Evolutionary conservation across 441 rosid genomes (phyloP).

Genomic region (Aquilaria agallochum): DNA sequence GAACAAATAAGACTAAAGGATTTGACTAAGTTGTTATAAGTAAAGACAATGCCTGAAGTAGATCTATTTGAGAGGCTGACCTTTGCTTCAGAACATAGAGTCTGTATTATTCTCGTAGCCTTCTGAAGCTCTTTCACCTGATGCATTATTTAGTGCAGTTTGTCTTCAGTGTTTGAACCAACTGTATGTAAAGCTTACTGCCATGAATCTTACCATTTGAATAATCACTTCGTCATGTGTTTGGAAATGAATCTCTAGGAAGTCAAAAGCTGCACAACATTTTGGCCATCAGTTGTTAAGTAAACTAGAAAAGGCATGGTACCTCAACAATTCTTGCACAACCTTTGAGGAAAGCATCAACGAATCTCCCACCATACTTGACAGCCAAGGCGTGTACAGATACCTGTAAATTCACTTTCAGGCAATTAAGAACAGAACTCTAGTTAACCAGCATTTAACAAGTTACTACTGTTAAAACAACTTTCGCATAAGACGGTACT

Average conservation of each 20-base stretch:
- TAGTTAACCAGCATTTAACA: not conserved
- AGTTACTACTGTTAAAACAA: slow-evolving; percentile 5
- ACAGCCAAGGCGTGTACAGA: slow-evolving; percentile 72
- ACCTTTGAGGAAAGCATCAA: slow-evolving; percentile 82
- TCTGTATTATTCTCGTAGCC: slow-evolving; percentile 87
- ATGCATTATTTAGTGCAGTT: slow-evolving; percentile 9
- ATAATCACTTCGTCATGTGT: slow-evolving; percentile 56
- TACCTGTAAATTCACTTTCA: slow-evolving; percentile 37
- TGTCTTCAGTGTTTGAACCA: slow-evolving; percentile 1
- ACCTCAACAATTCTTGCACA: slow-evolving; percentile 14
- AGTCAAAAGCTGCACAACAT: slow-evolving; percentile 61
- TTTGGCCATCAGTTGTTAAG: slow-evolving; percentile 18
- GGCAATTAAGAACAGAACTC: not conserved
- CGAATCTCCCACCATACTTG: slow-evolving; percentile 82
- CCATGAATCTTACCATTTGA: slow-evolving; percentile 47
- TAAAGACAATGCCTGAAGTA: slow-evolving; percentile 2
- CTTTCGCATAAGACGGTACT: too few relatives aligned
- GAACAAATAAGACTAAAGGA: slow-evolving; percentile 15
- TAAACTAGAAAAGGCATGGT: slow-evolving; percentile 4
- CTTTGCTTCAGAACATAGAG: slow-evolving; percentile 90
- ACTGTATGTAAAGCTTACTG: slow-evolving; percentile 5
- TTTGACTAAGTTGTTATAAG: slow-evolving; percentile 3
- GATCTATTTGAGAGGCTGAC: slow-evolving; percentile 30
- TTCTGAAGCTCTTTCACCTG: slow-evolving; percentile 84
- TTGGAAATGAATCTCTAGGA: slow-evolving; percentile 64